Evolutionary conservation across 176 grass and related monocot genomes (phyloP).

Genomic region (Cenchrus americanus): DNA sequence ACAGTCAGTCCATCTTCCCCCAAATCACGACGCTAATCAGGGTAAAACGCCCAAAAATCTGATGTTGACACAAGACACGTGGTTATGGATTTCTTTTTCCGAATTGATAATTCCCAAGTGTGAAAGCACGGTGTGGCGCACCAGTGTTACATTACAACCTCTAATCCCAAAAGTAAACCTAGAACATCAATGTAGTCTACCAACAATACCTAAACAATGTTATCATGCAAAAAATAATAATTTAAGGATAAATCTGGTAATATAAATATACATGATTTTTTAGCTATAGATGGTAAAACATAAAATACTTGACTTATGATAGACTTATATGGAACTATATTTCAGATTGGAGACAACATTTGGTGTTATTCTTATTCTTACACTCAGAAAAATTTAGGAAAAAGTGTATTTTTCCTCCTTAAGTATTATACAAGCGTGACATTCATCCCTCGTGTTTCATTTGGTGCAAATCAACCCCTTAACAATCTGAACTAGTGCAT

Average conservation of each 20-base stretch:
- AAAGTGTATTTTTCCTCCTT: too few species aligned
- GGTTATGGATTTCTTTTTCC: not conserved
- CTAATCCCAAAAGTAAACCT: not conserved
- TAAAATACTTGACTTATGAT: not conserved
- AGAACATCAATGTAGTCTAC: not conserved
- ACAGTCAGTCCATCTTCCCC: not conserved
- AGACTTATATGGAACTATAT: not conserved
- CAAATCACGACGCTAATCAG: conserved; percentile 37
- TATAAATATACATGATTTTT: not conserved
- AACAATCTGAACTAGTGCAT: too few species aligned
- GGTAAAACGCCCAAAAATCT: conserved; percentile 7
- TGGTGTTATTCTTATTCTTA: too few species aligned
- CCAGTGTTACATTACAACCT: not conserved
- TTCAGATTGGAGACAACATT: too few species aligned
- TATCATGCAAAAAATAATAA: not conserved
- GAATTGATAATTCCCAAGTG: not conserved
- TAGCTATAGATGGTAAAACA: not conserved
- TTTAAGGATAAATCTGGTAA: not conserved
- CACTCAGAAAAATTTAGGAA: not conserved
- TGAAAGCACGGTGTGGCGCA: not conserved
- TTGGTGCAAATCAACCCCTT: too few species aligned
- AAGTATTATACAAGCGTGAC: too few species aligned
- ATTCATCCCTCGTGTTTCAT: too few species aligned
- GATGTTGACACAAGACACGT: conserved; percentile 5
- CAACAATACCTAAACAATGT: not conserved